These are phyloP conservation scores for Chaetomidium leptoderma DNA, from an alignment of 495 filamentous ascomycete genomes.

Conservation along the genomic window DNA sequence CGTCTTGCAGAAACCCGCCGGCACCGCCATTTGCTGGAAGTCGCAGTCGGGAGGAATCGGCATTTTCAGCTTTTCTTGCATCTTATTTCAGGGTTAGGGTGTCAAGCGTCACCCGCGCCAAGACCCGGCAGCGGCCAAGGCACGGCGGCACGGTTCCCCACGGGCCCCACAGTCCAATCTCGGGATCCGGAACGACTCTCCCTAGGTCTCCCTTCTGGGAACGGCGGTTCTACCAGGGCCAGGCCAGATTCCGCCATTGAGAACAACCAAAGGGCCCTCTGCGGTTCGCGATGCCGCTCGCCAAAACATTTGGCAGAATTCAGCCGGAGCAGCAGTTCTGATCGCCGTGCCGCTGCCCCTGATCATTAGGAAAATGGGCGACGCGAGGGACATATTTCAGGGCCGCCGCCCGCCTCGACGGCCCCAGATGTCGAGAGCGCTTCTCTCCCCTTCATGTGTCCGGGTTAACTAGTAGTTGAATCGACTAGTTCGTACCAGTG, in stretches of 20 bases:
- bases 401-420: background rate
- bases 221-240: background rate
- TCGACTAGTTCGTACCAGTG: background rate
- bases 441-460: background rate
- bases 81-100: conserved; percentile 11
- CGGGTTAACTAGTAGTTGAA: background rate
- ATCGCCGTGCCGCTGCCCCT: background rate
- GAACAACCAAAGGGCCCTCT: background rate
- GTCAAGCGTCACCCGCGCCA: too few relatives aligned
- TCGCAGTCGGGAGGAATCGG: too few relatives aligned
- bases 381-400: background rate
- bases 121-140: too few relatives aligned
- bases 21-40: background rate
- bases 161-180: conserved; percentile 21
- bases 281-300: conserved; percentile 21
- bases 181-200: conserved; percentile 21
- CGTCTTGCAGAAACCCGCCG: background rate
- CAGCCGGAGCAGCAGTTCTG: conserved; percentile 15
- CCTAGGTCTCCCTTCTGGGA: conserved; percentile 11
- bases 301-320: conserved; percentile 23
- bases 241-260: background rate
- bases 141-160: background rate
- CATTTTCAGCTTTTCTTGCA: too few relatives aligned
- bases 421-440: background rate
- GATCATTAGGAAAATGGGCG: background rate